Evolutionary conservation across 1,284 basidiomycete genomes (phyloP).

Genomic region (Meripilus lineatus): DNA sequence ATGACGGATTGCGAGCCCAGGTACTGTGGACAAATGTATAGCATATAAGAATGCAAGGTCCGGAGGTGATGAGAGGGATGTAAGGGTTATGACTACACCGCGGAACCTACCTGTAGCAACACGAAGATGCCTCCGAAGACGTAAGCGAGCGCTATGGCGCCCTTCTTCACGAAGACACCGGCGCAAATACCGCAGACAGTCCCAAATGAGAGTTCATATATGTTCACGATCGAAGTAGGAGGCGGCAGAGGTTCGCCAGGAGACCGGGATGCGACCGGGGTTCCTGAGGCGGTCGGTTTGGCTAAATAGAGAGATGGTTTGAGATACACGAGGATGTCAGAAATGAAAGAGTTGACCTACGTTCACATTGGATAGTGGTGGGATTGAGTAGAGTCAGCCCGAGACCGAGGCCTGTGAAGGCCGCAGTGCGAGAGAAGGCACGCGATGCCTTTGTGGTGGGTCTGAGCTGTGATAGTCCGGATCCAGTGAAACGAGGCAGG

Average conservation of each 20-base stretch:
- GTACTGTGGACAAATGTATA: constrained; percentile 49
- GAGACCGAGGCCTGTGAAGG: constrained; percentile 22
- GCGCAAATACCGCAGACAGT: constrained; percentile 85
- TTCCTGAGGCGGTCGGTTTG: background rate
- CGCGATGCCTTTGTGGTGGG: no score
- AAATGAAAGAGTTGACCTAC: constrained; percentile 19
- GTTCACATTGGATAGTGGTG: constrained; percentile 27
- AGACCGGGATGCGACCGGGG: background rate
- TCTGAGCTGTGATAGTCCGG: no score
- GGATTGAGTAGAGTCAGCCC: constrained; percentile 18
- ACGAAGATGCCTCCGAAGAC: constrained; percentile 84
- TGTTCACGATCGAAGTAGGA: constrained; percentile 65
- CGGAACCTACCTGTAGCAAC: constrained; percentile 65
- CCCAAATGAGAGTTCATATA: constrained; percentile 87
- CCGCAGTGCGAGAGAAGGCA: no score
- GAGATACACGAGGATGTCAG: background rate
- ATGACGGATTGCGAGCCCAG: constrained; percentile 67
- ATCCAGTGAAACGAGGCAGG: no score
- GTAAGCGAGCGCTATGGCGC: constrained; percentile 80
- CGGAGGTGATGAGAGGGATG: constrained; percentile 5
- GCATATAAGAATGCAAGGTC: background rate
- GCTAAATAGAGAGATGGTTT: background rate
- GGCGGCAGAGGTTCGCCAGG: constrained; percentile 24
- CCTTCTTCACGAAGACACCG: constrained; percentile 94
- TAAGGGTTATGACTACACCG: constrained; percentile 2